Percentiles rank a stretch among this genome's conserved stretches.
Evolutionary conservation across 441 rosid species (phyloP).

Genomic region (Erysimum cheiri): DNA sequence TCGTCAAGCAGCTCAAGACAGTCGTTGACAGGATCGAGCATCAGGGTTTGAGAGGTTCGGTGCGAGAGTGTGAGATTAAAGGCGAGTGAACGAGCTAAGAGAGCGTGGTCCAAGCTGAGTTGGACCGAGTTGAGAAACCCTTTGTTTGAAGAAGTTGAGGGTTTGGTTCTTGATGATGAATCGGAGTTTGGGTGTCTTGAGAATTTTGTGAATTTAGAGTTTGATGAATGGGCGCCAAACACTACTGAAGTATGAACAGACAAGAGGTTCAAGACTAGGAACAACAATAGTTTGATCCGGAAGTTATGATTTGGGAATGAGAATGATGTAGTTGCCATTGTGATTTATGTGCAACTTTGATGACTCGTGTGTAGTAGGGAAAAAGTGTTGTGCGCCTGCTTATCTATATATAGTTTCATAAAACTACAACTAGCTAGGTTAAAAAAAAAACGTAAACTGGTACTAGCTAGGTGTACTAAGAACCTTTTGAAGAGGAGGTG

Average conservation of each 20-base stretch:
- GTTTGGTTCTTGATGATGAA: constrained; percentile 28
- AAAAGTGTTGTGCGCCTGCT: constrained; percentile 33
- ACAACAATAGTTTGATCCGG: constrained; percentile 7
- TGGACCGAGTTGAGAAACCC: constrained; percentile 46
- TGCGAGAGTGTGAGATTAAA: constrained; percentile 33
- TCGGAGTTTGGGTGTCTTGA: constrained; percentile 37
- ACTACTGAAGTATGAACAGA: constrained; percentile 34
- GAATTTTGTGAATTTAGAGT: constrained; percentile 53
- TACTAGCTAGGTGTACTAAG: constrained; percentile 18
- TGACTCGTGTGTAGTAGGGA: constrained; percentile 28
- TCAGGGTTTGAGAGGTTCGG: not conserved
- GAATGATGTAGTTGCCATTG: constrained; percentile 30
- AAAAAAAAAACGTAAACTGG: not conserved
- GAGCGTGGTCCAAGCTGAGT: constrained; percentile 39
- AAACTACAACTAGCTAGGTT: not conserved
- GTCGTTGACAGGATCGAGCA: constrained; percentile 41
- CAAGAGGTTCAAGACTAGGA: constrained; percentile 33
- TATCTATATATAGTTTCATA: constrained; percentile 29
- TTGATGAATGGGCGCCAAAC: constrained; percentile 38
- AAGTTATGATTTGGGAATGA: constrained; percentile 26
- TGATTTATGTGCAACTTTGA: constrained; percentile 23
- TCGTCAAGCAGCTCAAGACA: constrained; percentile 61
- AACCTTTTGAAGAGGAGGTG: constrained; percentile 23
- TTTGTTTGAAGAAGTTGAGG: constrained; percentile 32
- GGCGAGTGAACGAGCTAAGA: constrained; percentile 45